Conservation (phyloP, 768 basidiomycete genomes). For the Austroboletus festivus region DNA sequence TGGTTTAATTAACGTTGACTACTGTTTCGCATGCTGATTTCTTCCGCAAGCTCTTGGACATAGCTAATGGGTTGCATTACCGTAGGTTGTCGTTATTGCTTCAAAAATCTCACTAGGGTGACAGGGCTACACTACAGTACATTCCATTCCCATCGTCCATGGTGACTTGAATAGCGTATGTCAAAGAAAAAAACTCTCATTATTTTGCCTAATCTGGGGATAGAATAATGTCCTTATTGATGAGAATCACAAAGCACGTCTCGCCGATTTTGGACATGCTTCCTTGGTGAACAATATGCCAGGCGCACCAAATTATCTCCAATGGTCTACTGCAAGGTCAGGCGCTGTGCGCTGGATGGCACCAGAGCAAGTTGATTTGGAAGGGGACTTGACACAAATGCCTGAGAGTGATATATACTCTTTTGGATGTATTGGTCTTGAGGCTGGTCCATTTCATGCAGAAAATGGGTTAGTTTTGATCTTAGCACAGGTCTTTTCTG, state of each 20-base stretch:
- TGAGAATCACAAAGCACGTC: slow-evolving; percentile 10
- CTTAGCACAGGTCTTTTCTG: background rate
- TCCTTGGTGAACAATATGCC: slow-evolving; percentile 11
- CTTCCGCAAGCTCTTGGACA: slow-evolving; percentile 11
- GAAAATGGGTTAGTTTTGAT: background rate
- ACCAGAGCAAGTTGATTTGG: slow-evolving; percentile 19
- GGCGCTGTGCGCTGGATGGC: slow-evolving; percentile 22
- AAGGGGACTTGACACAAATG: slow-evolving; percentile 4
- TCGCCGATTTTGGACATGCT: slow-evolving; percentile 28
- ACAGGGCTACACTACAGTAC: slow-evolving; percentile 5
- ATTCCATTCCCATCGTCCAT: slow-evolving; percentile 32
- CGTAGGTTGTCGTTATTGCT: background rate
- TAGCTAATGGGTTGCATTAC: slow-evolving; percentile 14
- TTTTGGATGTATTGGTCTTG: slow-evolving; percentile 31
- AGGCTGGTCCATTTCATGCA: slow-evolving; percentile 36
- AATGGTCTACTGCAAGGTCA: slow-evolving; percentile 9
- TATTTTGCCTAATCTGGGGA: background rate
- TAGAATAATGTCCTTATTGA: slow-evolving; percentile 27
- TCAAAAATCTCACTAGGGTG: background rate
- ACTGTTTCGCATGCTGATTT: slow-evolving; percentile 19
- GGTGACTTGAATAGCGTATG: slow-evolving; percentile 37
- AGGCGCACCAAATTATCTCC: slow-evolving; percentile 24
- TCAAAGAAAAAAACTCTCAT: background rate
- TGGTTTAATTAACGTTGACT: background rate
- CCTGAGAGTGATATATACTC: slow-evolving; percentile 24